Conservation (phyloP, 2,329 filamentous ascomycete genomes). For the Sporothrix dimorphospora region DNA sequence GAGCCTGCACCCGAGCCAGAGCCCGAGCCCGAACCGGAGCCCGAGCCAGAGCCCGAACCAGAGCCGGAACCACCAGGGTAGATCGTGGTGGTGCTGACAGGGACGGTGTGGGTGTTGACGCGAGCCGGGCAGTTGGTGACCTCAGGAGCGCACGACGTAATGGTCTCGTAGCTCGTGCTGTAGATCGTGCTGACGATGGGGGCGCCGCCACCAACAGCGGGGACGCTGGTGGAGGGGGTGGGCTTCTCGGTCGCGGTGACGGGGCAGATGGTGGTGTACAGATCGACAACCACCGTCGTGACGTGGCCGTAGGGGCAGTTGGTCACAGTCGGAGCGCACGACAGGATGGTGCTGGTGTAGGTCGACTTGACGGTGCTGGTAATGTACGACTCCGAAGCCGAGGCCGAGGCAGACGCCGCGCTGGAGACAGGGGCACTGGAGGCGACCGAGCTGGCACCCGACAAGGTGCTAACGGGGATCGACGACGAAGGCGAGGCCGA, state of each 20-base stretch:
- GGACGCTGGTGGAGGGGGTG: not conserved
- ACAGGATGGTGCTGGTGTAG: slow-evolving; percentile 38
- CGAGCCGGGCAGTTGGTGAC: slow-evolving; percentile 36
- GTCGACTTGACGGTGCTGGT: slow-evolving; percentile 48
- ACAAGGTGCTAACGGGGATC: slow-evolving; percentile 40
- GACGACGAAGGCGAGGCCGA: slow-evolving; percentile 28
- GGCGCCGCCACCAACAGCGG: slow-evolving; percentile 30
- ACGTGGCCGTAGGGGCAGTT: slow-evolving; percentile 35
- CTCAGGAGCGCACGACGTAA: slow-evolving; percentile 34
- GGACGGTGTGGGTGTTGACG: slow-evolving; percentile 29
- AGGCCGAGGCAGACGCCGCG: slow-evolving; percentile 15
- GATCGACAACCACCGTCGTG: slow-evolving; percentile 33
- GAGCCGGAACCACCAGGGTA: slow-evolving; percentile 42
- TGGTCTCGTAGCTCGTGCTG: slow-evolving; percentile 47
- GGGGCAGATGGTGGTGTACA: slow-evolving; percentile 36
- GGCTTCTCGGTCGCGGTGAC: slow-evolving; percentile 23
- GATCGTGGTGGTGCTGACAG: slow-evolving; percentile 33
- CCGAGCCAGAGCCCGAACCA: slow-evolving; percentile 26
- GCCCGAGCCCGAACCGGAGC: slow-evolving; percentile 26
- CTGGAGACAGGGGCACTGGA: not conserved
- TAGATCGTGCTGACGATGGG: slow-evolving; percentile 43
- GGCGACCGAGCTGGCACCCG: not conserved
- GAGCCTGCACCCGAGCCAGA: not conserved
- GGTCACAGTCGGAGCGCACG: slow-evolving; percentile 35
- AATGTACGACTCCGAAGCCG: slow-evolving; percentile 33